phyloP scores from a whole-genome alignment of 2,329 filamentous ascomycete species.

The Drechslera avenae region DNA sequence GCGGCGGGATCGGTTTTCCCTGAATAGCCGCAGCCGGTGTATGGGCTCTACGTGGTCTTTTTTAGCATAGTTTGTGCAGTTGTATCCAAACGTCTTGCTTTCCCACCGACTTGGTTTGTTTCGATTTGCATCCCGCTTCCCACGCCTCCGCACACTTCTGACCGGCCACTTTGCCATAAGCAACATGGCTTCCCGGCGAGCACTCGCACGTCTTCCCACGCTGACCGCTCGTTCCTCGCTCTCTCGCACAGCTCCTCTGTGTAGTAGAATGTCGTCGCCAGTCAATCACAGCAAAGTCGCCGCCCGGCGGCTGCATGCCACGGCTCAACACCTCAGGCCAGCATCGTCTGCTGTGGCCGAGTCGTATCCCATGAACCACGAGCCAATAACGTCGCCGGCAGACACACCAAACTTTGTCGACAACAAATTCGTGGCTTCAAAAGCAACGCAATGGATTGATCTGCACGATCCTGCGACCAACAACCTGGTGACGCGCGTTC shows the following conservation, averaged over 20 bases:
- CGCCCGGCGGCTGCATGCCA: constrained; percentile 59
- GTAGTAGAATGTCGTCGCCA: constrained; percentile 48
- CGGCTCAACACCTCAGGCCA: constrained; percentile 57
- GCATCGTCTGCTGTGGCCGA: constrained; percentile 58
- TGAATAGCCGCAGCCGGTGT: constrained; percentile 18
- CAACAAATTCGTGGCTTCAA: constrained; percentile 75
- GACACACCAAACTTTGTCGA: constrained; percentile 83
- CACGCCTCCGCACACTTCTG: constrained; percentile 12
- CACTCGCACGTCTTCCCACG: constrained; percentile 50
- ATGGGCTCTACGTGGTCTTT: constrained; percentile 9
- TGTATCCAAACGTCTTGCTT: background rate
- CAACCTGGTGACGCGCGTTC: constrained; percentile 81
- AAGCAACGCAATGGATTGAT: constrained; percentile 75
- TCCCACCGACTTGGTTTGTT: too few species aligned
- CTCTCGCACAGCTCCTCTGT: constrained; percentile 43
- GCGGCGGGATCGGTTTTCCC: constrained; percentile 22
- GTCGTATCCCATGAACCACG: constrained; percentile 72
- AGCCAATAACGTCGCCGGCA: constrained; percentile 67
- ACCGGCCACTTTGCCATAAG: constrained; percentile 24
- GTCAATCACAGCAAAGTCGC: constrained; percentile 48
- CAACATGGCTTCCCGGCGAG: constrained; percentile 54
- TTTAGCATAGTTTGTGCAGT: background rate
- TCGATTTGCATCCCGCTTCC: constrained; percentile 2
- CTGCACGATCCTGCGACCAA: constrained; percentile 84
- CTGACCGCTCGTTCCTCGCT: constrained; percentile 47